phyloP scores from a whole-genome alignment of 2,329 filamentous ascomycete genomes.

The Pseudogymnoascus destructans region DNA sequence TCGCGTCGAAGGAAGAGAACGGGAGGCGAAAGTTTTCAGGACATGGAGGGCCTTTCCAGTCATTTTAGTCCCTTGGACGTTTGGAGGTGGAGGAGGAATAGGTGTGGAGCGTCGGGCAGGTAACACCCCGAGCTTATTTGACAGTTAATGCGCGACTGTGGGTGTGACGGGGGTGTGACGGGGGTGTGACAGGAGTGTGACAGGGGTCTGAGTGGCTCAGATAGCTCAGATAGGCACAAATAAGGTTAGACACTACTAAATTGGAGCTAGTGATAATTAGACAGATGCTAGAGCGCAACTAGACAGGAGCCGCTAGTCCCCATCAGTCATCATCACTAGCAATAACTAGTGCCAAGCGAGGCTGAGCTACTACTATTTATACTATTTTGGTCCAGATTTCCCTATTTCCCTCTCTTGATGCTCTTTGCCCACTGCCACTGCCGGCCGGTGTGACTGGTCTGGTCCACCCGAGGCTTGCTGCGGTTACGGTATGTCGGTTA shows the following conservation, averaged over 20 bases:
- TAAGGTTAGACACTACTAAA: neutral
- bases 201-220: neutral
- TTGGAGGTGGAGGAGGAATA: neutral
- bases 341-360: neutral
- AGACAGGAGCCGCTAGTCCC: neutral
- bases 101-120: neutral
- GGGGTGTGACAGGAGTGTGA: too few species aligned
- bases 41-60: neutral
- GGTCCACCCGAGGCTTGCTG: neutral
- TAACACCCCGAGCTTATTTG: slow-evolving; percentile 4
- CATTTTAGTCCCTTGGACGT: neutral
- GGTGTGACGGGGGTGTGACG: too few species aligned
- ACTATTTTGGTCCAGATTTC: neutral
- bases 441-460: neutral
- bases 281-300: neutral
- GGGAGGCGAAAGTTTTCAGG: neutral
- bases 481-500: neutral
- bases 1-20: neutral
- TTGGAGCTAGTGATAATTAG: neutral
- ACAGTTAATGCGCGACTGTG: neutral
- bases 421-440: neutral
- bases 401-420: neutral
- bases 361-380: neutral
- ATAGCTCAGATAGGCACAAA: neutral
- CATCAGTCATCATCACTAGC: neutral